Base-by-base conservation (phyloP, 768 basidiomycete species). In the Boletus coccyginus region DNA sequence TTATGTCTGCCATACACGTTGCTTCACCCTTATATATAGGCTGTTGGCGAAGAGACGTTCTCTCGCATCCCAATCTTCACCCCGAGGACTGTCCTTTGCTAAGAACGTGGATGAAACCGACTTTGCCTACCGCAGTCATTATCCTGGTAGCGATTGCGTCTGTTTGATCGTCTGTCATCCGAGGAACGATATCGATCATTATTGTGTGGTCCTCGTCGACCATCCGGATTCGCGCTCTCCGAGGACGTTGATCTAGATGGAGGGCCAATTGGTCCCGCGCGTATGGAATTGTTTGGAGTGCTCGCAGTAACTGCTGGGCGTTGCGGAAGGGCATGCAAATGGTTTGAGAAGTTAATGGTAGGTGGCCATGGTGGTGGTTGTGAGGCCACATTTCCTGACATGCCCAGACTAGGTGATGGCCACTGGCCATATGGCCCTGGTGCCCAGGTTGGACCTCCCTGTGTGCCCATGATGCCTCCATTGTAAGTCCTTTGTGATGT, bases 161-260 rank as follows among this genome's bases (percentile, higher is more conserved):
- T 46, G 3, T 36, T 52, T 17, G 59, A 43, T 31, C 65, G 60
- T 36, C 64, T 54, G 14, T 68, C 55, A 19, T 70, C 69, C 4
- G 58, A 2, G 31, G 33, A 36, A 55, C 49, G 48, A 49, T 27
- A 55, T 32, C 63, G 63, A 53, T 63, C 60, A 16, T 40, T 52
- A 48, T 21, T 33, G 16, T 70, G 53, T 27, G 63, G 35, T 14
- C 61, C 63, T 48, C 69, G 57, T 29, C 62, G 66, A 21, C 62
- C 45, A 27, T 70, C 68, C 9, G 39, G 52, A 29, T 27, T 21
- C 11, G 47, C 32, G 36, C 62, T 55, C 16, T 59, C 58, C 6
- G 48, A 66, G 1, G 71, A 58, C 4, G 31, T 24, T 35, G 69
- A 59, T 53, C 61, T 55, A 12, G 66, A 44, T 27, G 53, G 50